Conservation (phyloP, 129 eudicot species). For the Solidago caesia region DNA sequence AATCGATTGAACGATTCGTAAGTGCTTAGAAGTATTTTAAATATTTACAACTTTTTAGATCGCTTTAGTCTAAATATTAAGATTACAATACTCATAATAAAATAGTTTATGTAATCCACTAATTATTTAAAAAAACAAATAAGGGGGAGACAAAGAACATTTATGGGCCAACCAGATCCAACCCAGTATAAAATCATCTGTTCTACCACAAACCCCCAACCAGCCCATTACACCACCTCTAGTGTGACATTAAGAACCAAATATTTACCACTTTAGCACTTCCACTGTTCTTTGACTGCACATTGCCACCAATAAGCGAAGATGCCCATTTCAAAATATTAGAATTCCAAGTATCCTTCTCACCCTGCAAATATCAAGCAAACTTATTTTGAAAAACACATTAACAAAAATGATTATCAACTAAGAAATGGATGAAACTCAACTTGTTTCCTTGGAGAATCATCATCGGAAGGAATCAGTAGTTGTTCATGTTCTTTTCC, state of each 20-base stretch:
- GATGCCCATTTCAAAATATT: constrained; percentile 96
- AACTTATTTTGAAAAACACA: background rate
- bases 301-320: constrained; percentile 77
- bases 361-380: constrained; percentile 40
- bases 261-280: constrained; percentile 54
- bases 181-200: too few relatives aligned
- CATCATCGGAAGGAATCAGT: constrained; percentile 62
- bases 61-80: too few relatives aligned
- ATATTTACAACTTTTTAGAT: too few relatives aligned
- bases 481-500: constrained; percentile 86
- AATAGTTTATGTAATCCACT: too few relatives aligned
- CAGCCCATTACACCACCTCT: too few relatives aligned
- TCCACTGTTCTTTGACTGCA: constrained; percentile 51
- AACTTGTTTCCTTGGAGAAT: constrained; percentile 46
- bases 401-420: background rate
- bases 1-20: too few relatives aligned
- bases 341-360: constrained; percentile 73
- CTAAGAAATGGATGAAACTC: constrained; percentile 21
- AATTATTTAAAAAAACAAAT: too few relatives aligned
- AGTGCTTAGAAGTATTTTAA: too few relatives aligned
- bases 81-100: too few relatives aligned
- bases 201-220: too few relatives aligned
- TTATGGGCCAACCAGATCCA: too few relatives aligned
- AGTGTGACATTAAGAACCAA: background rate
- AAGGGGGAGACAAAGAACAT: too few relatives aligned